Base-by-base conservation (phyloP, 31 red algal genomes). In the Odonthalia washingtoniensis region DNA sequence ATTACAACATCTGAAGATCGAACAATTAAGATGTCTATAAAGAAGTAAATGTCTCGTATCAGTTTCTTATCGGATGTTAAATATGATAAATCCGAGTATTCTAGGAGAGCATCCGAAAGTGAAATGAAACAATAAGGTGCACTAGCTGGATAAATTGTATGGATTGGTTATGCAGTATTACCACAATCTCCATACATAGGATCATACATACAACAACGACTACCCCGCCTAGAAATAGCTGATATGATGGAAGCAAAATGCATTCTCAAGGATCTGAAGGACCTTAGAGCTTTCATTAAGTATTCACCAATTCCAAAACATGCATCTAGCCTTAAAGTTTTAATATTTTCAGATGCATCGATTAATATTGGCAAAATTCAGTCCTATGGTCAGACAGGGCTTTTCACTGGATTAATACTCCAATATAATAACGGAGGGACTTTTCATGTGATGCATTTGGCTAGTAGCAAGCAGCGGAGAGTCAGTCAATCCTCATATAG, bases 401-500 rank as follows among this genome's bases (percentile, higher is more conserved):
- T 80, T 61, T 33, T 80, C 1, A 80, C 46, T 62, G 46, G 46
- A 57, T 57, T 57, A 57, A 21, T 57, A 9, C 21, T 57, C 49
- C 49, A 9, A 57, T 14, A 57, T 14, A 21, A 57, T 14, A 21
- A 57, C 49, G 49, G 49, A 57, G 49, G 49, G 9, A 63, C 30
- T 3, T 63, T 57, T 80, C 76, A 80, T 36, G 12, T 62, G 24
- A 80, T 80, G 38, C 45, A 80, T 30, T 80, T 42, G 76, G 46
- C 46, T 30, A 80, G 76, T 49, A 2, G 26, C 1, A 80, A 80
- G 28, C 76, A 80, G 49, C 45, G 57, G 21, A 5, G 46, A 33
- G 46, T 80, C 3, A 34, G 44, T 18, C 26, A 80, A 34, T 80
- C 76, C 2, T 80, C 46, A 5, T 80, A 80, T 80, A 46, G 76